These are phyloP conservation scores for Trebouxiophyceae sp. DNA, from an alignment of 163 green algal species.

Conservation along the genomic window DNA sequence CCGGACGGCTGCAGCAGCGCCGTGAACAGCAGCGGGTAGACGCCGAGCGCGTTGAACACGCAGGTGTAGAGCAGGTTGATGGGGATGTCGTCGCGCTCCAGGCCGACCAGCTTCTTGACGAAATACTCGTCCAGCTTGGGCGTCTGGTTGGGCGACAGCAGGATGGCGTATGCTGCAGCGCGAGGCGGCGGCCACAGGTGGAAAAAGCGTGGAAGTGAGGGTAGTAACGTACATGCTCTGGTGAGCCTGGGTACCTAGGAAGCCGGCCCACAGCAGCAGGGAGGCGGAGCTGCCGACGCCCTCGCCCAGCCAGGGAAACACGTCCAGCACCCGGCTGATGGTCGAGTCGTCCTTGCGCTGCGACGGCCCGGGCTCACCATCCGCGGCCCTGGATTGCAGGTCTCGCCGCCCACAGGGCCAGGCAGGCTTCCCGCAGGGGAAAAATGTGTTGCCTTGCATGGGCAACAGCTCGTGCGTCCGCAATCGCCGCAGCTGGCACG, in stretches of 20 bases:
- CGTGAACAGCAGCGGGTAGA: constrained; percentile 76
- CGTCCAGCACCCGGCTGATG: not conserved
- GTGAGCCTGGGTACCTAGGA: not conserved
- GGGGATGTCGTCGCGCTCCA: constrained; percentile 37
- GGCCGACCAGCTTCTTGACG: constrained; percentile 34
- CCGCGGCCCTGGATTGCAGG: not conserved
- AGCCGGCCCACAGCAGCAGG: not conserved
- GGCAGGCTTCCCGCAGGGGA: not conserved
- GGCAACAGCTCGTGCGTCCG: no score
- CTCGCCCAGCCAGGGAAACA: not conserved
- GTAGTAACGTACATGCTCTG: not conserved
- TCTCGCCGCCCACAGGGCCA: not conserved
- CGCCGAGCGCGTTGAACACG: constrained; percentile 79
- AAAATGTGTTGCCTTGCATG: no score
- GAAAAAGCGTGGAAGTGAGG: no score
- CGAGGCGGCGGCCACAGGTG: no score
- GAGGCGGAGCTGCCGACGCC: not conserved
- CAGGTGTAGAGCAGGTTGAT: constrained; percentile 65
- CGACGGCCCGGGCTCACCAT: not conserved
- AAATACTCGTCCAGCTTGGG: constrained; percentile 53
- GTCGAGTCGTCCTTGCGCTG: not conserved
- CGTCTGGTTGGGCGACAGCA: constrained; percentile 75
- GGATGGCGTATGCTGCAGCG: constrained; percentile 64
- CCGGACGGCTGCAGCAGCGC: constrained; percentile 70
- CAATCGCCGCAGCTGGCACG: no score